Evolutionary conservation across 345 rosid genomes (phyloP).

Genomic region (Rubroshorea leprosula): DNA sequence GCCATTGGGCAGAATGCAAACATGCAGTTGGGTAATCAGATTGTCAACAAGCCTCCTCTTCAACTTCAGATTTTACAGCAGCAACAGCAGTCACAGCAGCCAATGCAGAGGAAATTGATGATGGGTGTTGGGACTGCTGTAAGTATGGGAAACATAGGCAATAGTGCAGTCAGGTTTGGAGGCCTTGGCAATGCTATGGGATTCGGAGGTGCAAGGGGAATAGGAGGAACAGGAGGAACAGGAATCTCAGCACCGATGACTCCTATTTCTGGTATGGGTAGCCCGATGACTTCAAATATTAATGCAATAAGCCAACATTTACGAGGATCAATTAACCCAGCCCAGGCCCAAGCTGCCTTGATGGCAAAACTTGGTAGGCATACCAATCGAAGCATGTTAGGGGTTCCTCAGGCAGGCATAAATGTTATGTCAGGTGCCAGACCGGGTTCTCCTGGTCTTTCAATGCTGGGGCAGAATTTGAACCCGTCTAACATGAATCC

Average conservation of each 20-base stretch:
- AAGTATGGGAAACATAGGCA: conserved; percentile 59
- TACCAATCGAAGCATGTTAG: conserved; percentile 36
- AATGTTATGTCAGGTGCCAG: conserved; percentile 61
- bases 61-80: conserved; percentile 72
- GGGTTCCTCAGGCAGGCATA: conserved; percentile 56
- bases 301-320: conserved; percentile 55
- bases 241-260: conserved; percentile 78
- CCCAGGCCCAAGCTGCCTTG: conserved; percentile 25
- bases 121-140: conserved; percentile 61
- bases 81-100: conserved; percentile 34
- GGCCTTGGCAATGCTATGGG: conserved; percentile 49
- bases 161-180: conserved; percentile 58
- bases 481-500: conserved; percentile 52
- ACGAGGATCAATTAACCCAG: conserved; percentile 37
- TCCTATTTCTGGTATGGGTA: conserved; percentile 48
- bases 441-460: conserved; percentile 49
- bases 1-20: conserved; percentile 60
- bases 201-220: conserved; percentile 64
- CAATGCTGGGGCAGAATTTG: conserved; percentile 54
- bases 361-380: conserved; percentile 30
- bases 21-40: conserved; percentile 68
- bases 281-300: conserved; percentile 45
- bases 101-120: conserved; percentile 57
- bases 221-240: conserved; percentile 53
- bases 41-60: conserved; percentile 59